Evolutionary conservation across 108 stramenopile species (phyloP), one percentile per base, ranked within the genome.

Genomic region (Seminavis robusta): DNA sequence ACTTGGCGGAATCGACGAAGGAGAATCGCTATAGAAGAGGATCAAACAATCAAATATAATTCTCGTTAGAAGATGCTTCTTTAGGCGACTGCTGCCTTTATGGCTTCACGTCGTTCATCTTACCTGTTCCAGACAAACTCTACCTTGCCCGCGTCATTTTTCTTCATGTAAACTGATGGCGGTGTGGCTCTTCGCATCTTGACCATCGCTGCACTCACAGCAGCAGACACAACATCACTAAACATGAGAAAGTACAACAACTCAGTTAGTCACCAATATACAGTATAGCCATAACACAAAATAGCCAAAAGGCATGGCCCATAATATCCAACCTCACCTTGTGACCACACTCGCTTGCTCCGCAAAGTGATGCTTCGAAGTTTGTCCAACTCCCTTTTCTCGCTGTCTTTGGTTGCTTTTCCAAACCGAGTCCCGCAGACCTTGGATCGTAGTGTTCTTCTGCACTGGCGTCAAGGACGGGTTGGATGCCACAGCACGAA

Each of bases 361-460:
- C n/a, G n/a, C n/a, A n/a, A n/a, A n/a, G n/a, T n/a, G n/a, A n/a
- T n/a, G n/a, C n/a, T n/a, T n/a, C n/a, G n/a, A n/a, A n/a, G n/a
- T n/a, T n/a, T n/a, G n/a, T 49, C 15, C 28, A 4, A n/a, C 3
- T 8, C 48, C 8, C 43, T 63, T 73, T 57, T 67, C 58, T 51
- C 69, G 66, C 30, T 84, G 64, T 33, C 76, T 56, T 41, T 83
- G 76, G 61, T 90, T 90, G 59, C 77, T 80, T 45, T 88, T 90
- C 84, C 82, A 88, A 37, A 89, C 83, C 9, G 82, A 80, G 49
- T 88, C 83, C 8, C 87, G 63, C 6, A 89, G 68, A 33, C 88
- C 85, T 76, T 90, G 89, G 41, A 94, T 94, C 32, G 93, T 88
- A 8, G 78, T 67, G 56, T 77, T 85, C 56, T 85, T 88, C 63